Evolutionary conservation across 1,284 basidiomycete genomes (phyloP), one percentile per base, ranked within the genome.

Genomic region (Tremellales sp.): DNA sequence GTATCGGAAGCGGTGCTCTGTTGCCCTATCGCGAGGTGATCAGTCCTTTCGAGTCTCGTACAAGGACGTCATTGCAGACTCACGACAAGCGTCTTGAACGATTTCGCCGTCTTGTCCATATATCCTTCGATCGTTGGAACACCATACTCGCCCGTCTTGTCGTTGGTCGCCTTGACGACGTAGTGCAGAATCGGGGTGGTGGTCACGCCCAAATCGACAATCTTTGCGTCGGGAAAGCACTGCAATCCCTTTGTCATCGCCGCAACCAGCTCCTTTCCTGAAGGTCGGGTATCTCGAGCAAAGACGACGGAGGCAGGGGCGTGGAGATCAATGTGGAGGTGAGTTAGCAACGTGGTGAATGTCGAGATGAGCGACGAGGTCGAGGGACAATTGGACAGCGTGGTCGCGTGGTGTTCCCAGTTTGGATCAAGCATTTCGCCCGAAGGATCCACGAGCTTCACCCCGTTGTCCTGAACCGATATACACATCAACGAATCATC

Each of bases 341-440:
- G 75, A 45, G 76, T 75, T 32, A 92, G 78, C 49, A 98, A 74
- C 3, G 76, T 68, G 22, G 83, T 74, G 44, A 97, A 76, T 6
- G 79, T 78, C 8, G 77, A 74, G 43, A 93, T 66, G 68, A 98
- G 83, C 27, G 83, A 83, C 37, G 82, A 79, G 7, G 84, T 82
- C 16, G 81, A 81, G 10, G 78, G 60, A 18, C 90, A 89, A 70
- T 98, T 98, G 50, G 93, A 87, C n/a, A 98, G 76, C 5, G 73
- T 72, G 5, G 95, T 94, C 18, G 94, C 93, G 67, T 94, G 81
- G 0, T 72, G 68, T 72, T 99, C 95, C 95, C 95, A 99, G 27
- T 87, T 80, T 1, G 86, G 77, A 65, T 94, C 87, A n/a, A 99
- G 81, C 95, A 99, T 99, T 72, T 99, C 95, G n/a, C 95, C 95